A percentile compares a stretch with the other conserved stretches of the same genome.
Conservation (phyloP, 2,329 filamentous ascomycete genomes). For the Xylariales sp. region DNA sequence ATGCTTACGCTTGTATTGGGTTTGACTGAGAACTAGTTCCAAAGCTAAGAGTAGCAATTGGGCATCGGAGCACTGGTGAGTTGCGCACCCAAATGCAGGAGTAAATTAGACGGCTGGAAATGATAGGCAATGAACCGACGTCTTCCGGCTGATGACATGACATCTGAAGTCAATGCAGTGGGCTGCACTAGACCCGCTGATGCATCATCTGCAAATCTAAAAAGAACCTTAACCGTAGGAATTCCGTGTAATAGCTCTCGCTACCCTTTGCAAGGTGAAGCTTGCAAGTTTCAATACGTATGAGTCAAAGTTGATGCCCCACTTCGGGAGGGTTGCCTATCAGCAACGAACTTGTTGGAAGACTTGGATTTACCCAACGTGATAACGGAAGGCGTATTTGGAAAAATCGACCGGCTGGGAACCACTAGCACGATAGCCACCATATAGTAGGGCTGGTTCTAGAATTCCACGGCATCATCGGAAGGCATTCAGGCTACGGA, state of each 20-base stretch:
- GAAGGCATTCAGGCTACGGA: no score
- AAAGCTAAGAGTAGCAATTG: background rate
- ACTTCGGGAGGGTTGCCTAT: background rate
- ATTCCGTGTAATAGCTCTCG: no score
- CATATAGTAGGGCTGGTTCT: background rate
- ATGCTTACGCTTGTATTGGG: background rate
- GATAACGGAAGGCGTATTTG: no score
- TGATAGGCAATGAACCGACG: background rate
- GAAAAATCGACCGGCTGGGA: no score
- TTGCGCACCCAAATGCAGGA: constrained; percentile 2
- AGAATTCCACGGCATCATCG: background rate
- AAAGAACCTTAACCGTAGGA: no score
- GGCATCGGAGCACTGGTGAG: background rate
- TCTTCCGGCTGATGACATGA: constrained; percentile 1
- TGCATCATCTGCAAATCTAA: background rate
- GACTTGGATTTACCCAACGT: background rate
- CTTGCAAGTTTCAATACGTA: background rate
- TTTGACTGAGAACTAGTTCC: background rate
- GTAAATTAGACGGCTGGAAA: constrained; percentile 6
- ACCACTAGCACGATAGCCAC: no score
- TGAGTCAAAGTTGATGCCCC: background rate
- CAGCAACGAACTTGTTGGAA: background rate
- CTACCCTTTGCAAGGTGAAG: no score
- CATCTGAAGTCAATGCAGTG: background rate
- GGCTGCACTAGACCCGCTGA: background rate